phyloP scores from a whole-genome alignment of 2,329 filamentous ascomycete genomes.

The Arthrocladium fulminans region DNA sequence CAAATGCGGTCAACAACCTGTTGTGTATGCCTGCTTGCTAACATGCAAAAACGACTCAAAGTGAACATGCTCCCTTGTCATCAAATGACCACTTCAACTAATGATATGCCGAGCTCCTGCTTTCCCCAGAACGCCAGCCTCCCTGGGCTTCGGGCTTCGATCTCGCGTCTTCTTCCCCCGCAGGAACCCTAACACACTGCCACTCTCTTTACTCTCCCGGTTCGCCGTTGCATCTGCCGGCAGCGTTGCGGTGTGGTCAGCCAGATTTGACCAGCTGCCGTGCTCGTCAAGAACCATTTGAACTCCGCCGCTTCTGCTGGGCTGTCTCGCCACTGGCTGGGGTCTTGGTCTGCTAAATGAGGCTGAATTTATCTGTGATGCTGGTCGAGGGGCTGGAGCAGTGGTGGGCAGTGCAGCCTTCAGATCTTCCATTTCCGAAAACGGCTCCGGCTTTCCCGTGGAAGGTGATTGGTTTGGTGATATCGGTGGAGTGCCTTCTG shows the following conservation, averaged over 20 bases:
- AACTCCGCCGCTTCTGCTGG: constrained; percentile 71
- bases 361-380: constrained; percentile 12
- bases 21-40: constrained; percentile 10
- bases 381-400: constrained; percentile 1
- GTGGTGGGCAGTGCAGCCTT: constrained; percentile 16
- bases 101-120: constrained; percentile 82
- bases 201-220: constrained; percentile 37
- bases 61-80: background rate
- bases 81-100: constrained; percentile 38
- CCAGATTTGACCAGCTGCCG: constrained; percentile 84
- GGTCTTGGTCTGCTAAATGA: constrained; percentile 32
- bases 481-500: constrained; percentile 22
- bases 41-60: background rate
- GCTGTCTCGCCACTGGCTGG: constrained; percentile 55
- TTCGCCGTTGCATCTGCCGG: constrained; percentile 49
- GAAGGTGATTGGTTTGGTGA: constrained; percentile 14
- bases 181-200: constrained; percentile 78
- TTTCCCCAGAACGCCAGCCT: constrained; percentile 87
- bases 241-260: constrained; percentile 70
- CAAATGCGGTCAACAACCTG: background rate
- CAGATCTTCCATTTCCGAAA: constrained; percentile 11
- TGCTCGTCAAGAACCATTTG: constrained; percentile 85
- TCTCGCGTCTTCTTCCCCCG: constrained; percentile 82
- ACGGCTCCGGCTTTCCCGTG: constrained; percentile 9
- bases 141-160: constrained; percentile 87